A percentile compares a stretch with the other conserved stretches of the same genome.
These are phyloP conservation scores for Oxyria digyna DNA, from an alignment of 148 eudicot species.

Conservation along the genomic window DNA sequence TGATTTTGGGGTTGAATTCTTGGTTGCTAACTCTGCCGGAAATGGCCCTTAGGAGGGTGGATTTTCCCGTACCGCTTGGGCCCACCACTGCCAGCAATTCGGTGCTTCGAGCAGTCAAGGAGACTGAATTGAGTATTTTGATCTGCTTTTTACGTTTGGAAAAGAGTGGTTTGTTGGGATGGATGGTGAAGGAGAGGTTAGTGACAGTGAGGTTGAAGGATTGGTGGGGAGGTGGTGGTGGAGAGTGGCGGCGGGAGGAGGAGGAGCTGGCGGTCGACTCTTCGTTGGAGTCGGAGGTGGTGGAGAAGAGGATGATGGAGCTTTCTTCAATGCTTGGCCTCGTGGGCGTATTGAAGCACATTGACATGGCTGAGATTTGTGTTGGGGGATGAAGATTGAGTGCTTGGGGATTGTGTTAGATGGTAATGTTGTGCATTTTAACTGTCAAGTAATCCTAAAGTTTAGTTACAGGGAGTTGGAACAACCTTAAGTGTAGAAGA, in stretches of 20 bases:
- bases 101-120: constrained; percentile 47
- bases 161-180: constrained; percentile 19
- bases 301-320: constrained; percentile 50
- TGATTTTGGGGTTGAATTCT: constrained; percentile 39
- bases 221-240: constrained; percentile 16
- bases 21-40: constrained; percentile 51
- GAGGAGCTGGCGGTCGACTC: constrained; percentile 51
- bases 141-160: constrained; percentile 31
- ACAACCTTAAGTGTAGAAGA: background rate
- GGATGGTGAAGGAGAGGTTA: constrained; percentile 67
- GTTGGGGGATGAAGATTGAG: background rate
- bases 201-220: constrained; percentile 34
- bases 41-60: constrained; percentile 51
- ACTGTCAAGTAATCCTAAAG: background rate
- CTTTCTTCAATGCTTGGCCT: constrained; percentile 31
- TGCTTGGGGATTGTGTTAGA: background rate
- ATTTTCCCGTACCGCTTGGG: constrained; percentile 94
- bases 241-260: constrained; percentile 42
- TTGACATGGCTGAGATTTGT: constrained; percentile 26
- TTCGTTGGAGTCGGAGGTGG: constrained; percentile 41
- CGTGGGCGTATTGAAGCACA: constrained; percentile 35
- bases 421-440: background rate
- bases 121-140: constrained; percentile 60
- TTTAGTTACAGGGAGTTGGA: background rate
- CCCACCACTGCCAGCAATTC: constrained; percentile 80